These are phyloP conservation scores for Mycena kentingensis DNA, from an alignment of 768 basidiomycete genomes.

Conservation along the genomic window DNA sequence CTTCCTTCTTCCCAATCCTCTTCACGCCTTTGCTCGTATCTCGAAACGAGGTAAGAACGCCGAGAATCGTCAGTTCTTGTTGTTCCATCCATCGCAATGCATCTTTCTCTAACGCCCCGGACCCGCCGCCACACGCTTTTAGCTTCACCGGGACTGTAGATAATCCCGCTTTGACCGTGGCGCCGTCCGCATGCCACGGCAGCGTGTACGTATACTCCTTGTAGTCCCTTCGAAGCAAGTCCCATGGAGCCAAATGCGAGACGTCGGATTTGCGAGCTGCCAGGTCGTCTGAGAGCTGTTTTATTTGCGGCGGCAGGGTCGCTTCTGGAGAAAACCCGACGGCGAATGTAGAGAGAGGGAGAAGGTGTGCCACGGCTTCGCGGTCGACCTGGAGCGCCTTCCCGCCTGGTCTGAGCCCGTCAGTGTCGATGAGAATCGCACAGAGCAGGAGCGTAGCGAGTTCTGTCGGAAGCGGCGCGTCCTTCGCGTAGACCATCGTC, in stretches of 20 bases:
- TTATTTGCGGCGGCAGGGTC: conserved; percentile 45
- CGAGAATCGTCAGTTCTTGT: conserved; percentile 65
- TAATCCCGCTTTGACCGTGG: conserved; percentile 67
- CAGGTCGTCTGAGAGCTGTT: conserved; percentile 51
- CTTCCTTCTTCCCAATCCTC: conserved; percentile 37
- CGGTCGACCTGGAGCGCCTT: conserved; percentile 73
- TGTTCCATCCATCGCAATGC: conserved; percentile 63
- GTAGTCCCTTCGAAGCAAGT: conserved; percentile 92
- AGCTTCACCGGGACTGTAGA: conserved; percentile 80
- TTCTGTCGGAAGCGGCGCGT: conserved; percentile 50
- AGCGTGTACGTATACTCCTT: conserved; percentile 75
- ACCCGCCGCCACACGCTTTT: conserved; percentile 50
- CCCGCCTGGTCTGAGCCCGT: conserved; percentile 72
- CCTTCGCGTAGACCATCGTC: conserved; percentile 34
- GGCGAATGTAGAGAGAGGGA: conserved; percentile 53
- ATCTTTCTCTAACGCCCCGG: conserved; percentile 42
- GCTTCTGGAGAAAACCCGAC: conserved; percentile 30
- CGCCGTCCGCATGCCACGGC: conserved; percentile 34
- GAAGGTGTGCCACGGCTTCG: conserved; percentile 63
- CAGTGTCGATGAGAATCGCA: conserved; percentile 86
- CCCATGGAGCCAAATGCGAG: conserved; percentile 63
- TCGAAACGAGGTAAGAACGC: conserved; percentile 77
- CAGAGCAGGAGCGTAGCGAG: conserved; percentile 79
- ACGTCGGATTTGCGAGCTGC: conserved; percentile 65
- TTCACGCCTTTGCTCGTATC: conserved; percentile 44